Evolutionary conservation across 179 eudicot genomes (phyloP), one percentile per base, ranked within the genome.

Genomic region (Gypsophila paniculata): DNA sequence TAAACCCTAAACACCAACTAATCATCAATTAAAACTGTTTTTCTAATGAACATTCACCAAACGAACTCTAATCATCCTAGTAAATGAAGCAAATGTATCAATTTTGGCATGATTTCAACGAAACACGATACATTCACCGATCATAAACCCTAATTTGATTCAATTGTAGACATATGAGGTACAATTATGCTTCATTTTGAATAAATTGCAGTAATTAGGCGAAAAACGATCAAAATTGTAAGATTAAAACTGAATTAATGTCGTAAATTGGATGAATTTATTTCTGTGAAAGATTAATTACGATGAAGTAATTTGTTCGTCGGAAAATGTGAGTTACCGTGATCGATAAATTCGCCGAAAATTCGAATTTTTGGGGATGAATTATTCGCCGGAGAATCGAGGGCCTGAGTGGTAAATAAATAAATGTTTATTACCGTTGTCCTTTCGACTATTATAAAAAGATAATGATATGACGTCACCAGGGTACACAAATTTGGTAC

Each of bases 181-280:
- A 80, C 42, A 42, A 79, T 78, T 80, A 83, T 86, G 76, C 84
- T 76, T 87, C 90, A 90, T 80, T 90, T 73, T 23, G 91, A 76
- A 65, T 83, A 65, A 96, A 87, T 90, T 66, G 53, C 71, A n/a
- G 21, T 32, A 69, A 22, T 68, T 70, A 51, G 21, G 5, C 21
- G 46, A 59, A 53, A 48, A 21, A 32, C 52, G 5, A 29, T 63
- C 0, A 32, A 42, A 18, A 21, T 42, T 17, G 17, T 23, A 53
- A 21, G 5, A 39, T 21, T 2, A 44, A 64, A 64, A 59, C 63
- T 10, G 19, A 18, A 44, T 18, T 64, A n/a, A 21, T 19, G 8
- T 23, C 21, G 54, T 46, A 13, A n/a, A 39, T 62, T 17, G 48
- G 9, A 62, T 38, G 21, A 39, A 66, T 21, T 21, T 5, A 26